Evolutionary conservation across 805 yeast genomes (phyloP).

Genomic region (Monosporozyma yasuniensis): DNA sequence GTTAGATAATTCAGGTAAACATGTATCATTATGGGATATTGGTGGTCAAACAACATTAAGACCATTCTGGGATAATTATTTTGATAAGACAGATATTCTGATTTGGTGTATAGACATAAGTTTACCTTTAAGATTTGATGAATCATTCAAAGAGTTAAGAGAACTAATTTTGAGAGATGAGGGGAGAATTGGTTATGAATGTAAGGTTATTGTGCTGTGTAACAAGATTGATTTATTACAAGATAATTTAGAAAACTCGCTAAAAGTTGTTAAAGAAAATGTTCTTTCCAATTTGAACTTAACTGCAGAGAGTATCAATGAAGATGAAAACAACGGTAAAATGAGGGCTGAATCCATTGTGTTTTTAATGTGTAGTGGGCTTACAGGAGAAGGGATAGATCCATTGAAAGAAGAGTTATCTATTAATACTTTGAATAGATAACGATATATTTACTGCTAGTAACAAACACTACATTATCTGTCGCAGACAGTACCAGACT

Average conservation of each 20-base stretch:
- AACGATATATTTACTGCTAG: background rate
- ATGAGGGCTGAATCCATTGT: slow-evolving; percentile 1
- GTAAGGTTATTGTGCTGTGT: slow-evolving; percentile 47
- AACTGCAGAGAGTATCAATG: background rate
- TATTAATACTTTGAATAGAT: background rate
- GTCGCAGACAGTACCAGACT: too few species aligned
- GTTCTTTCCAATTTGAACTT: background rate
- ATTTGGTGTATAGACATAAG: slow-evolving; percentile 79
- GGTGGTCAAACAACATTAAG: slow-evolving; percentile 84
- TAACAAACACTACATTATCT: too few species aligned
- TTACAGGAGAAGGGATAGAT: slow-evolving; percentile 17
- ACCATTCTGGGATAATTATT: slow-evolving; percentile 90
- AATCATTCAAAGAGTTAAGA: slow-evolving; percentile 56
- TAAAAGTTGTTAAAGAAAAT: background rate
- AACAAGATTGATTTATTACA: slow-evolving; percentile 63
- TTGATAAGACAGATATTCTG: slow-evolving; percentile 68
- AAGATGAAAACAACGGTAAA: background rate
- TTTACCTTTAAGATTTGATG: slow-evolving; percentile 50
- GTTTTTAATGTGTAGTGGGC: slow-evolving; percentile 16
- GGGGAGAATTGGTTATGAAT: slow-evolving; percentile 44
- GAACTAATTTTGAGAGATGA: slow-evolving; percentile 53
- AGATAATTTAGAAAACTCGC: slow-evolving; percentile 7
- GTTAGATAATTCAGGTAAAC: slow-evolving; percentile 18
- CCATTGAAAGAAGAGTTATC: slow-evolving; percentile 3
- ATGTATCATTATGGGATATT: slow-evolving; percentile 71